phyloP scores from a whole-genome alignment of 352 stramenopile genomes.

The Globisporangium splendens region DNA sequence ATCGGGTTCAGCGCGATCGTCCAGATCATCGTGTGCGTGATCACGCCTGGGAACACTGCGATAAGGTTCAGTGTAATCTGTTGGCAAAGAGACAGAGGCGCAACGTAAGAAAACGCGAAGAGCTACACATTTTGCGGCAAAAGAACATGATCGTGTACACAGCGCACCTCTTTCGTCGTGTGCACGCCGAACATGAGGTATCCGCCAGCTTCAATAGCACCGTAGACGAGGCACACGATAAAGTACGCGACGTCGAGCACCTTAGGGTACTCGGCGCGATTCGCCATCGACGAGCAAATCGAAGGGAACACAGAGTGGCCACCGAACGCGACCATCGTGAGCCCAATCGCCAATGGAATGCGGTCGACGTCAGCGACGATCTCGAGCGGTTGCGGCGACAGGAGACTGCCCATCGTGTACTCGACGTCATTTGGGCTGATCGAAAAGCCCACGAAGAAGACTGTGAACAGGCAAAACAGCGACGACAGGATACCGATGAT shows the following conservation, averaged over 20 bases:
- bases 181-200: slow-evolving; percentile 82
- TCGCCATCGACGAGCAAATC: slow-evolving; percentile 83
- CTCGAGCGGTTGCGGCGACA: slow-evolving; percentile 55
- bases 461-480: slow-evolving; percentile 68
- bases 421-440: slow-evolving; percentile 35
- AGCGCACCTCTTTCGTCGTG: slow-evolving; percentile 70
- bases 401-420: slow-evolving; percentile 52
- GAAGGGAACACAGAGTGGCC: slow-evolving; percentile 87
- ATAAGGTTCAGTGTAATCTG: slow-evolving; percentile 83
- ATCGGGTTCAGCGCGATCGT: slow-evolving; percentile 85
- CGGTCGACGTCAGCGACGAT: slow-evolving; percentile 61
- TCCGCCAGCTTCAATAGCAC: slow-evolving; percentile 62
- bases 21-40: slow-evolving; percentile 73
- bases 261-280: slow-evolving; percentile 53
- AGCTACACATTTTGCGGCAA: background rate
- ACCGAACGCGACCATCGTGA: slow-evolving; percentile 86
- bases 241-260: slow-evolving; percentile 76
- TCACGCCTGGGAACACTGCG: slow-evolving; percentile 44
- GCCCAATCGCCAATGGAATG: slow-evolving; percentile 74
- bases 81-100: background rate
- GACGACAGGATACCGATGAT: slow-evolving; percentile 84
- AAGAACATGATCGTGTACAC: background rate
- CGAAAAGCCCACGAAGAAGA: slow-evolving; percentile 74
- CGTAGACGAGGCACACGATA: slow-evolving; percentile 71
- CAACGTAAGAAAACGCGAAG: background rate